These are phyloP conservation scores for Aspergillus transmontanensis DNA, from an alignment of 2,329 filamentous ascomycete species.

Conservation along the genomic window DNA sequence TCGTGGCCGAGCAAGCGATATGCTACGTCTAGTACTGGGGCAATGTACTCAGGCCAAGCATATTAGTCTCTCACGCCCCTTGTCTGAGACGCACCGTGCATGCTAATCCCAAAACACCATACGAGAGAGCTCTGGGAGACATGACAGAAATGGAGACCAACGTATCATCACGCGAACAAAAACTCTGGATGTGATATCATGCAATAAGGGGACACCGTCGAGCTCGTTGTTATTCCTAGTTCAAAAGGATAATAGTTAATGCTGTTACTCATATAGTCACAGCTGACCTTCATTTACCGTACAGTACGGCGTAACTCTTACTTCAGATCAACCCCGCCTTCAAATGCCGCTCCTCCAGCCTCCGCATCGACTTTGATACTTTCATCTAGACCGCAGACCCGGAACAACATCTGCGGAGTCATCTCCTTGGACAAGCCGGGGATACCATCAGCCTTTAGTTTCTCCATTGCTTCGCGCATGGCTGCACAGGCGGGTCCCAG, in stretches of 20 bases:
- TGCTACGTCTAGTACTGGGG: background rate
- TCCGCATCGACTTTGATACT: slow-evolving; percentile 43
- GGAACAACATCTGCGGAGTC: slow-evolving; percentile 44
- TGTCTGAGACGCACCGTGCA: background rate
- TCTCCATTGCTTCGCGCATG: slow-evolving; percentile 40
- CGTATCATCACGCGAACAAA: background rate
- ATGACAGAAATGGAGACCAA: background rate
- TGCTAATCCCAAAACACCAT: background rate
- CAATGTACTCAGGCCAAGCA: background rate
- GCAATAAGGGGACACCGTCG: background rate
- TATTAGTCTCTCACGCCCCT: background rate
- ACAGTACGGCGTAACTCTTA: background rate
- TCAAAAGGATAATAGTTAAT: background rate
- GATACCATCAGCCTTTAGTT: slow-evolving; percentile 39
- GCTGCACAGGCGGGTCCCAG: slow-evolving; percentile 41
- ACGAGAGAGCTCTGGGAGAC: background rate
- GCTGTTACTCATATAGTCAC: background rate
- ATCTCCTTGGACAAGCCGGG: slow-evolving; percentile 32
- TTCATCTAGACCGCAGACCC: slow-evolving; percentile 47
- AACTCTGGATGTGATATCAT: background rate
- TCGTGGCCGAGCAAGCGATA: background rate
- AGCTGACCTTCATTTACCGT: background rate
- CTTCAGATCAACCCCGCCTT: slow-evolving; percentile 34
- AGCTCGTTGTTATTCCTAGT: background rate
- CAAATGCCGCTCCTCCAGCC: slow-evolving; percentile 41